Percentiles rank a stretch among this genome's conserved stretches.
These are phyloP conservation scores for Entomortierella beljakovae DNA, from an alignment of 192 early-diverging fungal species.

Conservation along the genomic window DNA sequence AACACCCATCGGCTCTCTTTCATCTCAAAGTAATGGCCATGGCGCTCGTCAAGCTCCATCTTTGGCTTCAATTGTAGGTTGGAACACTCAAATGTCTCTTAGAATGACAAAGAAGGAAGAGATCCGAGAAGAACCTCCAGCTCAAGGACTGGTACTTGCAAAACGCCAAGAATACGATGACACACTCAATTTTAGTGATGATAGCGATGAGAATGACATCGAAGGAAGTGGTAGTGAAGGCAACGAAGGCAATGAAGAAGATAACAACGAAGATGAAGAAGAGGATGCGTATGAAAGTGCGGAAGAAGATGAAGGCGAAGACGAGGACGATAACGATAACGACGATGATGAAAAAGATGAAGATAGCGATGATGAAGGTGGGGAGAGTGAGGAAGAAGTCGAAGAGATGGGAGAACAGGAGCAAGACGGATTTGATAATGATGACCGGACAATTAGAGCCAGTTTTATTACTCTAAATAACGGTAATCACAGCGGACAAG, in stretches of 20 bases:
- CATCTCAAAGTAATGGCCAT: neutral
- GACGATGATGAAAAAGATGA: neutral
- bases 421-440: slow-evolving; percentile 10
- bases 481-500: neutral
- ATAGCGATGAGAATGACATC: slow-evolving; percentile 3
- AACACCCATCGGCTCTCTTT: slow-evolving; percentile 1
- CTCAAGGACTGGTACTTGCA: slow-evolving; percentile 13
- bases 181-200: slow-evolving; percentile 23
- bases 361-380: neutral
- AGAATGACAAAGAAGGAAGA: neutral
- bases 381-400: neutral
- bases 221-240: slow-evolving; percentile 2
- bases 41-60: neutral
- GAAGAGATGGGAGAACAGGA: neutral
- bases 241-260: neutral
- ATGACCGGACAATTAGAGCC: neutral
- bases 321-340: neutral
- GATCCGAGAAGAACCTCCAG: neutral
- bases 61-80: neutral
- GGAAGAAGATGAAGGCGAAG: neutral
- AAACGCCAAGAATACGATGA: slow-evolving; percentile 18
- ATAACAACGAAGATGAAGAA: slow-evolving; percentile 8
- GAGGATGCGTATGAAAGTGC: neutral
- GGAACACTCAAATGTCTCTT: neutral
- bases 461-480: neutral